Conservation (phyloP, 1,284 basidiomycete genomes). For the Ustilago tritici region DNA sequence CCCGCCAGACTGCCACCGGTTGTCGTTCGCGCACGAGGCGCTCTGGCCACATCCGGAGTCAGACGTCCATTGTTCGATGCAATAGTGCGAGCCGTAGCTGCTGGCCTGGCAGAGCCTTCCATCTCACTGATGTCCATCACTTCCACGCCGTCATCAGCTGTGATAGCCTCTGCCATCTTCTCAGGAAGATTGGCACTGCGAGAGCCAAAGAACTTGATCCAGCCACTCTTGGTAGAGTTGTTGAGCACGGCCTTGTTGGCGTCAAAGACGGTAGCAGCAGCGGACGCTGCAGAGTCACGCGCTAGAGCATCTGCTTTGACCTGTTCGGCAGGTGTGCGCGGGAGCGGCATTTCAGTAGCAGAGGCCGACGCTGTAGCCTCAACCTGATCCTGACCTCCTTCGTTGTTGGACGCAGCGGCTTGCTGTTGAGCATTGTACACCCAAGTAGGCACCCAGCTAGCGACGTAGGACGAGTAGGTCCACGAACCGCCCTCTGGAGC, state of each 20-base stretch:
- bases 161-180: conserved; percentile 27
- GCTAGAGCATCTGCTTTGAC: conserved; percentile 64
- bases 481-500: conserved; percentile 29
- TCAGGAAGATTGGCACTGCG: conserved; percentile 43
- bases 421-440: conserved; percentile 47
- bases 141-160: conserved; percentile 50
- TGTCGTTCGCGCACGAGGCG: conserved; percentile 13
- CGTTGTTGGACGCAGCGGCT: background rate
- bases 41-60: conserved; percentile 19
- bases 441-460: conserved; percentile 57
- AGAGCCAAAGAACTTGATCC: conserved; percentile 61
- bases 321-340: conserved; percentile 62
- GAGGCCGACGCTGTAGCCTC: background rate
- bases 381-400: background rate
- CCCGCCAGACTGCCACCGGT: conserved; percentile 19
- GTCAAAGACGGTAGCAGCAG: conserved; percentile 28
- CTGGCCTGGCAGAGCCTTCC: conserved; percentile 8
- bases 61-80: conserved; percentile 14
- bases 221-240: conserved; percentile 48
- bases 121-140: conserved; percentile 63
- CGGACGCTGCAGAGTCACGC: conserved; percentile 22
- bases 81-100: conserved; percentile 8
- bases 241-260: conserved; percentile 59
- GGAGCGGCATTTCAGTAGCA: background rate
- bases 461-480: conserved; percentile 56